Base-by-base conservation (phyloP, 2,329 filamentous ascomycete genomes). In the Ophiostoma perfectum region DNA sequence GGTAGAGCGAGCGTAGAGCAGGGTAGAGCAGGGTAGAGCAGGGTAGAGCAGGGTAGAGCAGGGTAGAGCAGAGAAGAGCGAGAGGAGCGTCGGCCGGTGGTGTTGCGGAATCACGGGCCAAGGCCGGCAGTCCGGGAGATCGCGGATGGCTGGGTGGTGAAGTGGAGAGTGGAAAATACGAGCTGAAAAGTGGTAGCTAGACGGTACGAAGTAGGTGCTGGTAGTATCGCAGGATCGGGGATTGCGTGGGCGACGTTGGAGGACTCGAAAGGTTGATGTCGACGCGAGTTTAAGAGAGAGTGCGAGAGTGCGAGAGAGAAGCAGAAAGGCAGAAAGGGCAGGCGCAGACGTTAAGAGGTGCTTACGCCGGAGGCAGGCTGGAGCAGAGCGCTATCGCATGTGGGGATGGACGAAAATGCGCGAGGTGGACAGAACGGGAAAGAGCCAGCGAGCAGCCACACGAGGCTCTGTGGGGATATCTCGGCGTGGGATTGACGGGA, bases 391-490 rank as follows among this genome's bases (percentile, higher is more conserved):
- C 55, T 62, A 62, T 39, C 16, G 60, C 60, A 8, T 63, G 60
- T 63, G 60, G 60, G 60, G 38, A 63, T 63, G 60, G 58, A 63
- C 60, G 60, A 63, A 63, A 63, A 63, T 39, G 58, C 58, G 36
- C 36, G 62, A 63, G 38, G 38, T 16, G 38, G 62, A 42, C 63
- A 64, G 18, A 64, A 45, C 14, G 42, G 14, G 63, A 64, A 36
- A 64, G 42, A 16, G 60, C 38, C 49, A 18, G 49, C 49, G 8
- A 55, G 38, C 36, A 64, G 62, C 62, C n/a, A 64, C 27, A 36
- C 63, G 63, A 64, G 63, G 63, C 63, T 64, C 39, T 45, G 63
- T 64, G 63, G 63, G 63, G 63, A 64, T 64, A 64, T 64, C 63
- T 64, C 63, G 63, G 63, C 52, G 52, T 58, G 52, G 52, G 27